Evolutionary conservation across 768 basidiomycete species (phyloP), one percentile per base, ranked within the genome.

Genomic region (Amanita jacksonii): DNA sequence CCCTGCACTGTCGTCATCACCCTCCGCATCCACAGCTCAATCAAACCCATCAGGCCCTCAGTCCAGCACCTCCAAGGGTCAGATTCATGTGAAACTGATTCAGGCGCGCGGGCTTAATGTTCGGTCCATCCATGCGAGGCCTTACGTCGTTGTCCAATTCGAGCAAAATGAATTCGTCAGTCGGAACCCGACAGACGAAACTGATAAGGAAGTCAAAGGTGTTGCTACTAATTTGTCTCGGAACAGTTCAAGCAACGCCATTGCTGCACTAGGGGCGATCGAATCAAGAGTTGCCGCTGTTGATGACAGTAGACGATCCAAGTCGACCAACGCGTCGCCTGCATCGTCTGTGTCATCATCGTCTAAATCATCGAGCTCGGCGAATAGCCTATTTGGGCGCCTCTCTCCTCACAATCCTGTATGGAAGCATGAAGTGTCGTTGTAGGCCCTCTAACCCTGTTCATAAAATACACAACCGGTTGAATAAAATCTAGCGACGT

Each of bases 381-480:
- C 62, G 39, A 63, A 53, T 28, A 70, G 68, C 38, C 71, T 85
- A 41, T 82, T 87, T 54, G 74, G 76, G 48, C 71, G 79, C 40
- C 61, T 77, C 28, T 81, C 79, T 15, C 73, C 87, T 45, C 75
- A 88, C 57, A 97, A 91, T 67, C 94, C 96, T 8, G 82, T 93
- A 16, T 99, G 96, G 96, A 99, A 99, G 66, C 94, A 98, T 61
- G 86, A 98, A 61, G 96, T 98, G 25, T 82, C 88, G 34, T 99
- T 99, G 94, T 97, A 63, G 64, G 93, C 74, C 19, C 43, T 41
- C 18, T 23, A 42, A 49, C 38, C 43, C 28, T 18, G 16, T 9
- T 18, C 25, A 39, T 39, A n/a, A n/a, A n/a, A n/a, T n/a, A n/a
- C 27, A 28, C 39, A 30, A 15, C 39, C 39, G 18, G 41, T 15